Base-by-base conservation (phyloP, 306 rosid genomes). In the Fagus crenata region DNA sequence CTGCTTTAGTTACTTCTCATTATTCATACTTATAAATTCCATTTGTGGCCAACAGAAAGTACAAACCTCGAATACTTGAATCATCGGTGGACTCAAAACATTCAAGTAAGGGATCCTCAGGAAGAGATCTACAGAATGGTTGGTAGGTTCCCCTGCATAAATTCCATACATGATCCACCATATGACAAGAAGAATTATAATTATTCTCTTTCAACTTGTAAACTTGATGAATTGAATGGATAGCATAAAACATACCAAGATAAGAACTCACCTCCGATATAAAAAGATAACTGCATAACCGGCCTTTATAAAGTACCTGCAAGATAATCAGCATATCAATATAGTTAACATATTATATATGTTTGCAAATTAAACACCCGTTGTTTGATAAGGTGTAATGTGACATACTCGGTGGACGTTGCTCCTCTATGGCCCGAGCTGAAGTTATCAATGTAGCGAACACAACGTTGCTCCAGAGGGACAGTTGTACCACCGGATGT, bases 361-460 rank as follows among this genome's bases (percentile, higher is more conserved):
- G 60, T 22, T 36, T 36, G 1, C 17, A 31, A 65, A 5, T 39
- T 17, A 51, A 59, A 77, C 36, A 42, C 1, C 3, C 56, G 40
- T 9, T 31, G 43, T 39, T 81, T 49, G 9, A 71, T 49, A 76
- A 71, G 12, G n/a, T 73, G 40, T 37, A 81, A 35, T 69, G 75
- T 56, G 36, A 77, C 86, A 53, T 89, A 95, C 99, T 95, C 98
- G 1, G 98, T 92, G 78, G 99, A 95, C 36, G 99, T 84, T 56
- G 99, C 97, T 58, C 99, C 99, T 86, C 98, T 88, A 76, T 91
- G 93, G 78, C 98, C 99, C 5, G 99, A 95, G 89, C 99, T 95
- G 85, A 95, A 95, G 78, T 95, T 95, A 81, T 95, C 99, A 43
- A 95, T 88, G 82, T 87, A 89, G 60, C 97, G 95, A 70, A 94